A percentile compares a stretch with the other conserved stretches of the same genome.
phyloP scores from a whole-genome alignment of 192 early-diverging fungal genomes.

The Backusella circina region DNA sequence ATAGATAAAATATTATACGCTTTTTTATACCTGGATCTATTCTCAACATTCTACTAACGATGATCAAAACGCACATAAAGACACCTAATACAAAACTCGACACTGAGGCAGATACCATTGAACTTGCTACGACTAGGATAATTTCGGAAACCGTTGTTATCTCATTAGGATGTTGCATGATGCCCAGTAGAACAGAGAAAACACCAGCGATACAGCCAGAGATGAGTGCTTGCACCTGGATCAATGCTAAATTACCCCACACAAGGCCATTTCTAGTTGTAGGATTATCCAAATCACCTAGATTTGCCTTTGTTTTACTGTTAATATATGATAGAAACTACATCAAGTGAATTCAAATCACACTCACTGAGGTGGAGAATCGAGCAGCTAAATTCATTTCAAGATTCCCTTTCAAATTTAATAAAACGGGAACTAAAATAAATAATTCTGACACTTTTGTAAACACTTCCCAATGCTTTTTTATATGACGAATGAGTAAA shows the following conservation, averaged over 20 bases:
- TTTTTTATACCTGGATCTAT: conserved; percentile 68
- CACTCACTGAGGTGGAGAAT: conserved; percentile 59
- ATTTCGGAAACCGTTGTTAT: conserved; percentile 40
- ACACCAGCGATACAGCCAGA: conserved; percentile 73
- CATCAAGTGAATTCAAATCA: not conserved
- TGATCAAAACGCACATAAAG: conserved; percentile 68
- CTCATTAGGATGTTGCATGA: conserved; percentile 43
- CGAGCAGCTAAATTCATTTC: conserved; percentile 90
- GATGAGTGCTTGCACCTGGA: conserved; percentile 70
- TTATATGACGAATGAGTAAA: not conserved
- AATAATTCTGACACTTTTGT: conserved; percentile 66
- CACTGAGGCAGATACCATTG: conserved; percentile 63
- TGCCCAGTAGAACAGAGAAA: conserved; percentile 59
- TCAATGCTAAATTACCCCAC: conserved; percentile 68
- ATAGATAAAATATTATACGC: not conserved
- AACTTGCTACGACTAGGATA: conserved; percentile 56
- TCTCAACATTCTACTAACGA: conserved; percentile 50
- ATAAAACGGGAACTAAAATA: conserved; percentile 79
- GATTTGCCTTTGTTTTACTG: conserved; percentile 38
- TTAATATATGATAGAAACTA: not conserved
- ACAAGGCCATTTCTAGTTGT: conserved; percentile 53
- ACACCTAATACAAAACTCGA: conserved; percentile 72
- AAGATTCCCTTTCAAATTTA: conserved; percentile 90
- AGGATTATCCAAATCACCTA: conserved; percentile 59
- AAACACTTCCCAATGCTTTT: conserved; percentile 68